Evolutionary conservation across 805 yeast species (phyloP).

Genomic region (Teunomyces panamensis): DNA sequence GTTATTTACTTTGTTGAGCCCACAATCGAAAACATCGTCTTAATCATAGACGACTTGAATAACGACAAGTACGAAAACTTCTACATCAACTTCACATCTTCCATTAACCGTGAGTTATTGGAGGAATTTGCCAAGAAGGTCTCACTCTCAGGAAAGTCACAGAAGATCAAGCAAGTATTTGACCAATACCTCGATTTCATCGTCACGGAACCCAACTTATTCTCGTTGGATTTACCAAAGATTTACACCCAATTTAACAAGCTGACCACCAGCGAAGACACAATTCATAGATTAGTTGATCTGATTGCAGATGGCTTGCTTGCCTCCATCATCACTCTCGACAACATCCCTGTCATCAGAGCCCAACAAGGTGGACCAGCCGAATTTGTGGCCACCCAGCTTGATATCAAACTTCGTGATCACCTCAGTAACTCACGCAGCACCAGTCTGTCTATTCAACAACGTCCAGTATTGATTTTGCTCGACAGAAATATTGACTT

Average conservation of each 20-base stretch:
- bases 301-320: conserved; percentile 76
- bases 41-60: conserved; percentile 69
- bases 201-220: conserved; percentile 90
- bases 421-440: conserved; percentile 68
- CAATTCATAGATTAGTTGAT: conserved; percentile 66
- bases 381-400: conserved; percentile 83
- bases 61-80: conserved; percentile 73
- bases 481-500: conserved; percentile 88
- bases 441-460: conserved; percentile 29
- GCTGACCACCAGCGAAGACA: conserved; percentile 71
- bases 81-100: conserved; percentile 84
- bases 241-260: conserved; percentile 69
- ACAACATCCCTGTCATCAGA: conserved; percentile 83
- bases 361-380: conserved; percentile 94
- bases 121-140: conserved; percentile 88
- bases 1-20: conserved; percentile 91
- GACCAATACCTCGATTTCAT: conserved; percentile 92
- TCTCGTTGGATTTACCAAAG: conserved; percentile 66
- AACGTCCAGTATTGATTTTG: conserved; percentile 74
- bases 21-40: conserved; percentile 66
- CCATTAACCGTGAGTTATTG: conserved; percentile 69
- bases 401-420: conserved; percentile 82
- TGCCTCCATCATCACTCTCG: conserved; percentile 73
- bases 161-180: conserved; percentile 78
- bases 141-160: conserved; percentile 66